Percentiles rank a stretch among this genome's conserved stretches.
Evolutionary conservation across 164 flowering plant species (phyloP).

Genomic region (Aristolochia fimbriata): DNA sequence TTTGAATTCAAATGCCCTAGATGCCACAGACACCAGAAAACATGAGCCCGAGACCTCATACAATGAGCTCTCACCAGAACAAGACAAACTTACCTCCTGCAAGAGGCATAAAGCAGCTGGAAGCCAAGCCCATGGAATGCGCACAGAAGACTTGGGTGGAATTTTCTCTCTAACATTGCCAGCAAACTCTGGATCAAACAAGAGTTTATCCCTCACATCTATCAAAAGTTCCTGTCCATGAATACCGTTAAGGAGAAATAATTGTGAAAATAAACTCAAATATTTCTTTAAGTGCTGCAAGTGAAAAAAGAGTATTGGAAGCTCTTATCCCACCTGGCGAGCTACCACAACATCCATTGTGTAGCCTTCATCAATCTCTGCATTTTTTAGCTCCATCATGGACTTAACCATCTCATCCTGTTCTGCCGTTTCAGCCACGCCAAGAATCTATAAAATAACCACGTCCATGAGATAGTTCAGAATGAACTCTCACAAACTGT

Average conservation of each 20-base stretch:
- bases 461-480: no score
- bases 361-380: slow-evolving; percentile 87
- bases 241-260: not conserved
- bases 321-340: slow-evolving; percentile 48
- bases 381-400: slow-evolving; percentile 63
- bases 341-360: slow-evolving; percentile 59
- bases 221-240: slow-evolving; percentile 58
- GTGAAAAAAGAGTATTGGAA: slow-evolving; percentile 1
- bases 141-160: slow-evolving; percentile 71
- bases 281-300: not conserved
- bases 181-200: slow-evolving; percentile 94
- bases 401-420: slow-evolving; percentile 89
- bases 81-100: slow-evolving; percentile 63
- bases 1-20: no score
- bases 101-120: slow-evolving; percentile 93
- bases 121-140: slow-evolving; percentile 90
- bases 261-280: not conserved
- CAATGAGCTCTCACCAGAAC: not conserved
- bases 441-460: slow-evolving; percentile 52
- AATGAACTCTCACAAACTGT: no score
- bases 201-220: slow-evolving; percentile 95
- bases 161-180: slow-evolving; percentile 75
- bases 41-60: not conserved
- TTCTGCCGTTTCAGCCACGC: slow-evolving; percentile 67
- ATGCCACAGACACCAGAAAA: not conserved